Evolutionary conservation across 768 basidiomycete genomes (phyloP).

Genomic region (Gymnopilus dilepis): DNA sequence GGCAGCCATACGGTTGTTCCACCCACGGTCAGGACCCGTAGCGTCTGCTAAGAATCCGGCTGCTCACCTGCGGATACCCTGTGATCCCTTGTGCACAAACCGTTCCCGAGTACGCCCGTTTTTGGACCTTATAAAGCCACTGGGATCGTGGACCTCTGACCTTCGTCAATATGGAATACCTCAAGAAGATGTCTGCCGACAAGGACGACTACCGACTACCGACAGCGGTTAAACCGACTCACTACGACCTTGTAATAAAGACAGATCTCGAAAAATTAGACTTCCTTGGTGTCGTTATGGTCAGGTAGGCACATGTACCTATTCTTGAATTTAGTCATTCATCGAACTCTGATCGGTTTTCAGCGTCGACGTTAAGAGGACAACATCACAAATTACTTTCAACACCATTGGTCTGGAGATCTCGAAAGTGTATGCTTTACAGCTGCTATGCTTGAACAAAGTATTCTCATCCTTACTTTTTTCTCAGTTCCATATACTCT

Average conservation of each 20-base stretch:
- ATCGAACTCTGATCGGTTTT: background rate
- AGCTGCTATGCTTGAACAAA: conserved; percentile 32
- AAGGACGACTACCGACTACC: conserved; percentile 65
- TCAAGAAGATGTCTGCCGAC: background rate
- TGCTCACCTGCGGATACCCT: too few species aligned
- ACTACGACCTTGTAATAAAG: conserved; percentile 80
- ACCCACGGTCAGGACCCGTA: too few species aligned
- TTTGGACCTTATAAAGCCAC: too few species aligned
- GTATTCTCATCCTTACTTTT: too few species aligned
- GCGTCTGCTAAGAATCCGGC: too few species aligned
- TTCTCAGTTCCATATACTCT: conserved; percentile 52
- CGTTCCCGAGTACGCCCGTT: too few species aligned
- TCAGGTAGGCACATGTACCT: conserved; percentile 50
- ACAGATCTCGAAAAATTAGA: conserved; percentile 79
- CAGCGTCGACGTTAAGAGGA: conserved; percentile 63
- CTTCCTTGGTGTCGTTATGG: conserved; percentile 79
- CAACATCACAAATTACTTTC: conserved; percentile 66
- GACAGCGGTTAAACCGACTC: conserved; percentile 65
- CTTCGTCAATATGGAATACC: background rate
- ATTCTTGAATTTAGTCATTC: background rate
- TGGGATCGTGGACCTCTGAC: too few species aligned
- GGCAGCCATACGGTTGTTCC: too few species aligned
- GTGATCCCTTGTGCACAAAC: too few species aligned
- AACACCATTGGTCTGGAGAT: conserved; percentile 69
- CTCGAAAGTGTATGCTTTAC: conserved; percentile 47